Base-by-base conservation (phyloP, 1,284 basidiomycete genomes). In the Austroboletus novae-zelandiae region DNA sequence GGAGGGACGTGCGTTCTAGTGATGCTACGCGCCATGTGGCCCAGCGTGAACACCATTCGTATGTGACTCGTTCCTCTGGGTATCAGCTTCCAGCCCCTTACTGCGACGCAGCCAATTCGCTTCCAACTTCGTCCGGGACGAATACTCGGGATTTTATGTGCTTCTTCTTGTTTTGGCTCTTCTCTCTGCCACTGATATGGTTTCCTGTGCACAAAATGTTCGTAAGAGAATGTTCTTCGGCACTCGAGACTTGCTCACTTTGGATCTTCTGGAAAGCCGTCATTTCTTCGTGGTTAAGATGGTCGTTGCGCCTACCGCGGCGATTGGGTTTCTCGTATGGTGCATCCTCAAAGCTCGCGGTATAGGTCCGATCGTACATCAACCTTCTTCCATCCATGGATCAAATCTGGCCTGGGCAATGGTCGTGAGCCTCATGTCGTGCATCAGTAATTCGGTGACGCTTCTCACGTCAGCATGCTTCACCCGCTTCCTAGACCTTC, bases 111-210 rank as follows among this genome's bases (percentile, higher is more conserved):
- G 62, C 61, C 27, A 64, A 69, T 58, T 68, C 65, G 36, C 62
- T 92, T 59, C 84, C 89, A 11, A 80, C 73, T 15, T 83, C 81
- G 9, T 82, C 86, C 45, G 87, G 86, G 30, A 89, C 81, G 14
- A 85, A 75, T 42, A 86, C 84, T 3, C 72, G 76, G 36, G 83
- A 88, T 65, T 87, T 89, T 59, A 71, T 93, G 69, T 83, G 82
- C 56, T 95, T 94, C 78, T 86, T 94, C 75, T 73, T 95, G 54
- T 95, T 93, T 74, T 92, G 89, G 82, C 71, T 92, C 39, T 76
- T 92, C 48, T 88, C 83, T 31, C 74, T 94, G 11, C 87, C 89
- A 5, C 81, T 84, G 25, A 86, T 92, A 55, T 90, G 83, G 82
- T 84, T 91, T 52, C 87, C 87, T 5, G 83, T 91, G 40, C 87